Evolutionary conservation across 2,329 filamentous ascomycete species (phyloP).

Genomic region (Albifimbria verrucaria): DNA sequence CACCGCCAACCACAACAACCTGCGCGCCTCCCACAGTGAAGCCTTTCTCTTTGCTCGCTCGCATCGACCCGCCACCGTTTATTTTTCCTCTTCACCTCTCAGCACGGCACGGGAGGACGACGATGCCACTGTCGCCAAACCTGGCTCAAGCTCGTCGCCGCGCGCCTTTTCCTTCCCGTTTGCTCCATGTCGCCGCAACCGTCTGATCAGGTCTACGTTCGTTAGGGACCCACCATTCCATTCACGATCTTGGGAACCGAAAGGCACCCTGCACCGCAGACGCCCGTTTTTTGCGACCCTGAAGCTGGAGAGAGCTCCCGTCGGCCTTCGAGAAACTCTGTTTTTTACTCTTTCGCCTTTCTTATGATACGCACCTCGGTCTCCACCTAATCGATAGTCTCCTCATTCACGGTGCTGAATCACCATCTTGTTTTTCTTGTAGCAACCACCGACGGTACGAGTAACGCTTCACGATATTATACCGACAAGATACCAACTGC

Average conservation of each 20-base stretch:
- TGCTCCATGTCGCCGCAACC: background rate
- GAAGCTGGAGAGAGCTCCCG: background rate
- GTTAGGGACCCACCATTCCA: background rate
- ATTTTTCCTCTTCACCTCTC: too few species aligned
- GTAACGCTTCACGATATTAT: background rate
- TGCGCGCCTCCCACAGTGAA: slow-evolving; percentile 5
- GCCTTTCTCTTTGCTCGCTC: too few species aligned
- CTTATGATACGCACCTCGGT: too few species aligned
- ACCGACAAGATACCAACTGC: too few species aligned
- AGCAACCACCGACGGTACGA: background rate
- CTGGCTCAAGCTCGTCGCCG: background rate
- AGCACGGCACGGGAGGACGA: background rate
- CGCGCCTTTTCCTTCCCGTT: background rate
- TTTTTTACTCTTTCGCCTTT: background rate
- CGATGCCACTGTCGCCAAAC: background rate
- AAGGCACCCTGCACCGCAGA: background rate
- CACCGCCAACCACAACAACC: slow-evolving; percentile 9
- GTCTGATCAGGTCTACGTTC: background rate
- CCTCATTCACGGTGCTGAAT: background rate
- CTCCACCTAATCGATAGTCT: too few species aligned
- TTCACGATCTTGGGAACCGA: background rate
- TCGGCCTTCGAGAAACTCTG: background rate
- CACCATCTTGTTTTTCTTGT: background rate
- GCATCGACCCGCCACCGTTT: too few species aligned
- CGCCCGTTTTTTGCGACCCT: background rate